A percentile compares a stretch with the other conserved stretches of the same genome.
Conservation (phyloP, 1,284 basidiomycete genomes). For the Heterobasidion irregulare region DNA sequence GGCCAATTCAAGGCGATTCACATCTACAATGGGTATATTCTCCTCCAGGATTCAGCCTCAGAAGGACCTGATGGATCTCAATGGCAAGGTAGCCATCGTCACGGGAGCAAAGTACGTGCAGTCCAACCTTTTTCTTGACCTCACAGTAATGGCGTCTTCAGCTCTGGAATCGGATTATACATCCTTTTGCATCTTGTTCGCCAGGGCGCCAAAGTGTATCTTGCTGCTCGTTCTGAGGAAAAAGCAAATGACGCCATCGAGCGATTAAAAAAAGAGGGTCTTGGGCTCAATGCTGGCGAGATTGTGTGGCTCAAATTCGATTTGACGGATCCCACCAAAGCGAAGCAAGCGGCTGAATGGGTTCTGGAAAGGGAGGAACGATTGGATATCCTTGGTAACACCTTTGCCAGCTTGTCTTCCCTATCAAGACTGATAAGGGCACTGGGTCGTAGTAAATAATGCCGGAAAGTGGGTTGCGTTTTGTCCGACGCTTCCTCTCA, state of each 20-base stretch:
- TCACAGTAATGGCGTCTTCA: constrained; percentile 2
- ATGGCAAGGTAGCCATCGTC: constrained; percentile 30
- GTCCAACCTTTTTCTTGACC: neutral
- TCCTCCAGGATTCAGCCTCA: neutral
- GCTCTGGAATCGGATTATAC: constrained; percentile 31
- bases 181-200: constrained; percentile 28
- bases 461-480: neutral
- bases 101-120: constrained; percentile 30
- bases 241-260: constrained; percentile 21
- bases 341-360: constrained; percentile 34
- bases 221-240: constrained; percentile 29
- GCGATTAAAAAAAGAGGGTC: constrained; percentile 27
- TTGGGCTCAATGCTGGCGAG: constrained; percentile 20
- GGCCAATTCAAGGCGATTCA: neutral
- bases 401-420: neutral
- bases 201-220: constrained; percentile 35
- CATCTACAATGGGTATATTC: neutral
- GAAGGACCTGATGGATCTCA: constrained; percentile 25
- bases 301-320: constrained; percentile 39
- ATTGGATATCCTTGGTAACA: constrained; percentile 39
- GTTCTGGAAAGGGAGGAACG: constrained; percentile 38
- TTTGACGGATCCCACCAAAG: constrained; percentile 30
- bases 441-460: neutral
- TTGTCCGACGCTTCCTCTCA: neutral
- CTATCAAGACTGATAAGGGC: neutral